Evolutionary conservation across 2,329 filamentous ascomycete genomes (phyloP).

Genomic region (Grosmannia penicillata): DNA sequence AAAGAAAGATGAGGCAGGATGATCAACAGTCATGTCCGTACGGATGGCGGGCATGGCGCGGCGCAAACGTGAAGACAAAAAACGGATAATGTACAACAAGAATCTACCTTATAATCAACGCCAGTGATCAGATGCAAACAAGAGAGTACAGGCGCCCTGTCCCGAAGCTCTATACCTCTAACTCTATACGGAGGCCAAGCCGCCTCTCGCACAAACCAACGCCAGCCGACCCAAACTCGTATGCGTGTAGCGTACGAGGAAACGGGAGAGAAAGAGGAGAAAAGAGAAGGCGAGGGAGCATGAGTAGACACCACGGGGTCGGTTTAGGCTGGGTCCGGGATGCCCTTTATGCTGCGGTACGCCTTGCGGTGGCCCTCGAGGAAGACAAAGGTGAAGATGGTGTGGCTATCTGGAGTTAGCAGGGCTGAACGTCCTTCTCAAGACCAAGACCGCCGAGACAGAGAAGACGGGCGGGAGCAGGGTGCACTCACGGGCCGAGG

Average conservation of each 20-base stretch:
- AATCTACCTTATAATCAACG: neutral
- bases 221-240: no score
- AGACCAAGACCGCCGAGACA: no score
- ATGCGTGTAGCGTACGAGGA: no score
- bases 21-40: no score
- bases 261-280: neutral
- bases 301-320: neutral
- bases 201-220: no score
- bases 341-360: slow-evolving; percentile 42
- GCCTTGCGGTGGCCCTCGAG: slow-evolving; percentile 74
- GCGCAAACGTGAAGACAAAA: neutral
- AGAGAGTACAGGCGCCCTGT: no score
- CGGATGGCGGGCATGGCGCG: no score
- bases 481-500: slow-evolving; percentile 48
- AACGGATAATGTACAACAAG: neutral
- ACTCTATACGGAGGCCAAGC: no score
- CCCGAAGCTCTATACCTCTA: no score
- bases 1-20: neutral
- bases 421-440: no score
- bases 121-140: neutral
- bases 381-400: slow-evolving; percentile 75
- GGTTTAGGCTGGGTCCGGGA: slow-evolving; percentile 18
- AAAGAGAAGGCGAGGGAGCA: no score
- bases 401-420: slow-evolving; percentile 39
- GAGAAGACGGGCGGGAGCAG: neutral